These are phyloP conservation scores for Tulasnella sp. DNA, from an alignment of 768 basidiomycete species.

Conservation along the genomic window DNA sequence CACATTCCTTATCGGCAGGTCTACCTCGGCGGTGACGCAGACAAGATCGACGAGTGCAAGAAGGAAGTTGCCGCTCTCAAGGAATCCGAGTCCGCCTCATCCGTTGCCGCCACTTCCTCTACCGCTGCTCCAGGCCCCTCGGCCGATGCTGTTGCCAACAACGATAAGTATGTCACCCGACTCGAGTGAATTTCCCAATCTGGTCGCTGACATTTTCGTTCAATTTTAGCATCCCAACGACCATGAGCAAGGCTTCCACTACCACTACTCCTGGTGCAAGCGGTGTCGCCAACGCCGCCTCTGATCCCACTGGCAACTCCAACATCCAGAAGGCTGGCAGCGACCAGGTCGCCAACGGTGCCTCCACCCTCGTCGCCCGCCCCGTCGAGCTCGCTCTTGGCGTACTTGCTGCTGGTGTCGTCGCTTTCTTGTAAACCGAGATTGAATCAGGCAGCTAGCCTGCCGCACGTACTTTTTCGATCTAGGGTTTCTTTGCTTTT, in stretches of 20 bases:
- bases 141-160: neutral
- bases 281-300: slow-evolving; percentile 25
- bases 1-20: neutral
- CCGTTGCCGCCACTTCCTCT: neutral
- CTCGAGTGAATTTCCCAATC: neutral
- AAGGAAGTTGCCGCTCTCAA: neutral
- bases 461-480: neutral
- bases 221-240: slow-evolving; percentile 7
- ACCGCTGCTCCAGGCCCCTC: neutral
- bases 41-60: slow-evolving; percentile 13
- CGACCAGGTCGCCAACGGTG: slow-evolving; percentile 16
- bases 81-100: neutral
- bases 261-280: neutral
- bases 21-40: slow-evolving; percentile 16
- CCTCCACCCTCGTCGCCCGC: slow-evolving; percentile 9
- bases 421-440: slow-evolving; percentile 21
- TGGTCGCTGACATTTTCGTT: neutral
- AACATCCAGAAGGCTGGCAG: slow-evolving; percentile 2
- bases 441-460: slow-evolving; percentile 13
- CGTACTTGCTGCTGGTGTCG: slow-evolving; percentile 16
- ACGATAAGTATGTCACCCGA: neutral
- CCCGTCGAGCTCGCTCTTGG: slow-evolving; percentile 14
- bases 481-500: neutral
- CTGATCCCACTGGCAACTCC: neutral
- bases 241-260: neutral